Evolutionary conservation across 345 rosid species (phyloP), one percentile per base, ranked within the genome.

Genomic region (Salix dunnii): DNA sequence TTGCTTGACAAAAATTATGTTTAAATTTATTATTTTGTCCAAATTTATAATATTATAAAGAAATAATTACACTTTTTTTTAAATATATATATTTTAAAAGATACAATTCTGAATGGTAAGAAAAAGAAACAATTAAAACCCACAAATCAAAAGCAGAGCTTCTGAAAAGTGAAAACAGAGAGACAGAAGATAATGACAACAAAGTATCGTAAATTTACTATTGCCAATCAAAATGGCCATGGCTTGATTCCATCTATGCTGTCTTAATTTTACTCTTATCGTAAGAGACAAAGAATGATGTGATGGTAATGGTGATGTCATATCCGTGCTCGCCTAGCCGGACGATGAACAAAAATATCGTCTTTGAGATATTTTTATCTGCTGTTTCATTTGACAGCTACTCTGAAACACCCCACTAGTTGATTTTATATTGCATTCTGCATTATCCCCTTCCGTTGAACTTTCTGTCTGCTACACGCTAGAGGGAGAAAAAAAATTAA

Each of bases 401-500:
- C 72, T n/a, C n/a, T n/a, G n/a, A n/a, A n/a, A n/a, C n/a, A n/a
- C n/a, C 71, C 51, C 58, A 43, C 72, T 40, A 25, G 67, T 58
- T n/a, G 36, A 5, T 72, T 35, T 63, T 55, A 43, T 16, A 3
- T 16, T 21, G 30, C 18, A 11, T 11, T 61, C 40, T 48, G 3
- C 49, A 48, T n/a, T 53, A 67, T 53, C 73, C 51, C 63, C 10
- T n/a, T 58, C 62, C 43, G 36, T 11, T n/a, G 14, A 67, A 53
- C 51, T 18, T 31, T 65, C 65, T n/a, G 30, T 36, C 20, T 12
- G 11, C 21, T 30, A 14, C 36, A 35, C 7, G n/a, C 53, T 38
- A 35, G 36, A n/a, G 14, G 27, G 7, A 38, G 7, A 5, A 49
- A 23, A 23, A 3, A 14, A 38, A 16, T 2, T 31, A 14, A 2